Percentiles rank a stretch among this genome's conserved stretches.
These are phyloP conservation scores for Lotus japonicus DNA, from an alignment of 306 rosid species.

Conservation along the genomic window DNA sequence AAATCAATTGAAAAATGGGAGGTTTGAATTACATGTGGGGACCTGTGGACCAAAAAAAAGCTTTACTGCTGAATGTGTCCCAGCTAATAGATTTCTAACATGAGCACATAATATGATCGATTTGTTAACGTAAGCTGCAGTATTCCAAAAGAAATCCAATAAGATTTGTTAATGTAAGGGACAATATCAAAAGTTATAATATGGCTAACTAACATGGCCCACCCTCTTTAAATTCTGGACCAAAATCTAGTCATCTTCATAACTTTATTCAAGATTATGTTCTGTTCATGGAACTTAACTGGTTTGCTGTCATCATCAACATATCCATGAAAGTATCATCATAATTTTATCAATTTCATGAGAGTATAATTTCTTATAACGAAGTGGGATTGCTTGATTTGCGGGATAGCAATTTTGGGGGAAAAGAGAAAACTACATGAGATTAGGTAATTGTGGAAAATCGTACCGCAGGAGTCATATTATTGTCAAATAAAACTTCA, in stretches of 20 bases:
- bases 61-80: background rate
- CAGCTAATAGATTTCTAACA: constrained; percentile 1
- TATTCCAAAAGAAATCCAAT: background rate
- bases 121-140: too few relatives aligned
- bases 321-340: too few relatives aligned
- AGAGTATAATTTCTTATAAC: background rate
- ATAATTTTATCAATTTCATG: background rate
- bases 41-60: background rate
- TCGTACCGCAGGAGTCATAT: background rate
- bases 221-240: background rate
- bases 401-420: constrained; percentile 11
- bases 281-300: constrained; percentile 17
- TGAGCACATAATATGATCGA: background rate
- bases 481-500: background rate
- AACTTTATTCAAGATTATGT: constrained; percentile 3
- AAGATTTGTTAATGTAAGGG: constrained; percentile 1
- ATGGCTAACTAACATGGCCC: background rate
- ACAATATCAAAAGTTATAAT: constrained; percentile 4
- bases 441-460: background rate
- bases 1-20: background rate
- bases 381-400: constrained; percentile 13
- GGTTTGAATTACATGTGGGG: constrained; percentile 14
- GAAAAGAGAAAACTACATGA: background rate
- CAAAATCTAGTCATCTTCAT: constrained; percentile 1
- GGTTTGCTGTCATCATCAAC: background rate